A percentile compares a stretch with the other conserved stretches of the same genome.
Evolutionary conservation across 768 basidiomycete genomes (phyloP).

Genomic region (Lentinula lateritia): DNA sequence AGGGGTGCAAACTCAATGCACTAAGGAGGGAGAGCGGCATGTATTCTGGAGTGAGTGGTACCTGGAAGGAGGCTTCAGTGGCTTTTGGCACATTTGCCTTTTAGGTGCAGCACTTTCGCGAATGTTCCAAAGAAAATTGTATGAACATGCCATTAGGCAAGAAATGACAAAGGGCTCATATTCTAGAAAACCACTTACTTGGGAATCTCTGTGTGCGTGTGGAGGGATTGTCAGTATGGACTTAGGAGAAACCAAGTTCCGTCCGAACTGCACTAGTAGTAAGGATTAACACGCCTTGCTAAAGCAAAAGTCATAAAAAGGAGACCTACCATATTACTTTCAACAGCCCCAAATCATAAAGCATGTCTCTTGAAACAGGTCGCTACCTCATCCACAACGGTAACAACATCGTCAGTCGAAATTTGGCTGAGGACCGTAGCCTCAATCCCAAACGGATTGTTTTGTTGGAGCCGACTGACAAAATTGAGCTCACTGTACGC

Average conservation of each 20-base stretch:
- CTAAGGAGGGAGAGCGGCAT: no score
- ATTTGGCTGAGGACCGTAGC: neutral
- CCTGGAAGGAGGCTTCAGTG: no score
- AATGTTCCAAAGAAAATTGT: no score
- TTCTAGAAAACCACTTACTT: neutral
- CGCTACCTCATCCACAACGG: neutral
- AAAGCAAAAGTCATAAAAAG: neutral
- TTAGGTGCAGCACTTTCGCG: no score
- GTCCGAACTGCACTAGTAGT: no score
- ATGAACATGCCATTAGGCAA: neutral
- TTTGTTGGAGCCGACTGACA: neutral
- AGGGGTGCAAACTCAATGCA: no score
- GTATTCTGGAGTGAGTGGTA: no score
- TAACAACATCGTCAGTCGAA: neutral
- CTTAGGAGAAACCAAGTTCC: no score
- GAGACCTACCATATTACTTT: neutral
- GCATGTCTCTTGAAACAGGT: neutral
- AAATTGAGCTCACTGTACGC: neutral
- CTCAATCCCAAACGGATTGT: neutral
- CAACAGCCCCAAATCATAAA: neutral
- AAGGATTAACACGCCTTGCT: no score
- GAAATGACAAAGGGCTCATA: neutral
- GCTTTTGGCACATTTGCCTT: no score
- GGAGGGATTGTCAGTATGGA: no score
- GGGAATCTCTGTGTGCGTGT: neutral